Base-by-base conservation (phyloP, 176 grass and related monocot genomes). In the Carex myosuroides region DNA sequence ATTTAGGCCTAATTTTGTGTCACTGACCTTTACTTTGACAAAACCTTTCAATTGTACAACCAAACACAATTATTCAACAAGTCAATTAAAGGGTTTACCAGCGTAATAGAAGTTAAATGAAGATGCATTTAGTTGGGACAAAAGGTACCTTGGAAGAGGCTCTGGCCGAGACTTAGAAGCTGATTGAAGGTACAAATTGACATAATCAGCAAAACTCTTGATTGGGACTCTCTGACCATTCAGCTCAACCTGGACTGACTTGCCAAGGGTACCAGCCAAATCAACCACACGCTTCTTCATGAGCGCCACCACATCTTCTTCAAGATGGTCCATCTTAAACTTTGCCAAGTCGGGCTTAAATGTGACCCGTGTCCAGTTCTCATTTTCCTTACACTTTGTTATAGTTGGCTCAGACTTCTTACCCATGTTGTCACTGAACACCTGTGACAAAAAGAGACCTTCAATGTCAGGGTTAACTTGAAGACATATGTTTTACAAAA, bases 281-380 rank as follows among this genome's bases (percentile, higher is more conserved):
- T 98, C 95, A 44, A 98, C 84, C 6, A 97, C 95, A 85, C 95
- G 87, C 79, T 94, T 98, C 87, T 80, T 91, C 95, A 98, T 98
- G 18, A 98, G 89, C 8, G 89, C 92, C 29, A 98, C 92, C 3
- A 93, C 95, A 41, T 97, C 95, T 26, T 91, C 89, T 85, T 97
- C 95, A 0, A 97, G 92, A 59, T 84, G 48, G 3, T 74, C 81
- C 95, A 97, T 94, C 20, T 89, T 94, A 50, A 97, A 97, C 85
- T 97, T 97, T 57, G 79, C 87, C 85, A 97, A 86, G 29, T 97
- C 95, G 54, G 95, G 95, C 70, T 89, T 94, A 61, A 94, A 98
- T 0, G 92, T 98, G 8, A 98, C 89, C 3, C 16, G 90, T 22
- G 95, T 98, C 92, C 92, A 94, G 87, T 98, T 98, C 66, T 98